These are phyloP conservation scores for Zymoseptoria tritici DNA, from an alignment of 2,329 filamentous ascomycete genomes.

Conservation along the genomic window DNA sequence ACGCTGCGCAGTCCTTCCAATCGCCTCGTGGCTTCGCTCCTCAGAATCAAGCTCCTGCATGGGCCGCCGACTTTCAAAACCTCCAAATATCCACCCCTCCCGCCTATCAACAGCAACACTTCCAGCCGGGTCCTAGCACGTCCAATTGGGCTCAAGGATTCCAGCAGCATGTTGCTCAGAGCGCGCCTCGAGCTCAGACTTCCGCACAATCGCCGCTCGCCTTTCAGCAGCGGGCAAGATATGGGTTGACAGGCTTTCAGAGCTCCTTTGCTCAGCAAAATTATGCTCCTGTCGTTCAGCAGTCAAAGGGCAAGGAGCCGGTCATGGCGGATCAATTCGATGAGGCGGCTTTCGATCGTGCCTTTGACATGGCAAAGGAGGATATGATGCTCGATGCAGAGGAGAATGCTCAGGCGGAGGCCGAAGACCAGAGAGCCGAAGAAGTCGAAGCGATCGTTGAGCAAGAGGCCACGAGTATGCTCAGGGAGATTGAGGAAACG, in stretches of 20 bases:
- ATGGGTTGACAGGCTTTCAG: constrained; percentile 24
- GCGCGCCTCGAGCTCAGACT: constrained; percentile 21
- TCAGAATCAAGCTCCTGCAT: constrained; percentile 31
- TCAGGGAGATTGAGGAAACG: constrained; percentile 3
- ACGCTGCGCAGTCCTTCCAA: constrained; percentile 29
- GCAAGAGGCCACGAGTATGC: constrained; percentile 14
- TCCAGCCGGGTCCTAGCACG: constrained; percentile 27
- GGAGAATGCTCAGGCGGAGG: constrained; percentile 17
- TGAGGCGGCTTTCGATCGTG: constrained; percentile 49
- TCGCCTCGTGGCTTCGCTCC: constrained; percentile 21
- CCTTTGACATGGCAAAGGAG: constrained; percentile 44
- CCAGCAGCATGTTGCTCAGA: constrained; percentile 36
- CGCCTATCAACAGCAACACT: constrained; percentile 42
- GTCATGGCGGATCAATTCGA: constrained; percentile 40
- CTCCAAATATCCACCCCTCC: constrained; percentile 38
- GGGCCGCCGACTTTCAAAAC: constrained; percentile 45
- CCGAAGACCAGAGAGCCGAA: constrained; percentile 6
- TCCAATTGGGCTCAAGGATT: constrained; percentile 55
- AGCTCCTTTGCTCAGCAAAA: constrained; percentile 21
- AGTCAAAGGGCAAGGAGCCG: constrained; percentile 27
- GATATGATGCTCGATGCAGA: constrained; percentile 29
- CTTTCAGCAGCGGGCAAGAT: constrained; percentile 27
- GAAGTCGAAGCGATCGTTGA: constrained; percentile 14
- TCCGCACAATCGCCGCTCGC: constrained; percentile 24
- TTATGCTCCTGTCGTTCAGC: constrained; percentile 6